Conservation (phyloP, 352 stramenopile species). For the Bremia lactucae region DNA sequence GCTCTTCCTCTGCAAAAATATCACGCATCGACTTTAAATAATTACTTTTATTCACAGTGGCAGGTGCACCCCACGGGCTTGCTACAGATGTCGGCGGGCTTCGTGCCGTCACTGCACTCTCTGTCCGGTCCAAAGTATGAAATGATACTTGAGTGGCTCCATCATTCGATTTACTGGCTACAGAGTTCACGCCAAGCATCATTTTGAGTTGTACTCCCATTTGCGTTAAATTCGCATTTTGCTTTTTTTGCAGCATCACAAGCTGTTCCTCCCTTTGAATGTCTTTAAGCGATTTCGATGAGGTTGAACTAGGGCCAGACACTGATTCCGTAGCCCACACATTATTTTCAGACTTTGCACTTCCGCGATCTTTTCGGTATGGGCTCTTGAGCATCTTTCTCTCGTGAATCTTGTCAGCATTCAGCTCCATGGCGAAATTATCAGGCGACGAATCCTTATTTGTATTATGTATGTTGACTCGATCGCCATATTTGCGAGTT, state of each 20-base stretch:
- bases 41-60: slow-evolving; percentile 13
- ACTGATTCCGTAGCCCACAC: slow-evolving; percentile 27
- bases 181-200: slow-evolving; percentile 73
- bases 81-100: slow-evolving; percentile 15
- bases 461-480: slow-evolving; percentile 4
- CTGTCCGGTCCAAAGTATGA: too few species aligned
- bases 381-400: slow-evolving; percentile 16
- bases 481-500: slow-evolving; percentile 1
- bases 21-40: slow-evolving; percentile 60
- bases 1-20: slow-evolving; percentile 76
- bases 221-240: slow-evolving; percentile 42
- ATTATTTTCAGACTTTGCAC: slow-evolving; percentile 18
- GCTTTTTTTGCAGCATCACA: slow-evolving; percentile 45
- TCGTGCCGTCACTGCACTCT: slow-evolving; percentile 1
- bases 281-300: slow-evolving; percentile 55
- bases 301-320: slow-evolving; percentile 4
- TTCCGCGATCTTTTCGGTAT: slow-evolving; percentile 24
- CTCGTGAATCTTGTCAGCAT: too few species aligned
- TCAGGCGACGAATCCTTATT: slow-evolving; percentile 7
- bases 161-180: slow-evolving; percentile 7
- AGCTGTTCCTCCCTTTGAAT: slow-evolving; percentile 78
- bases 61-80: slow-evolving; percentile 43
- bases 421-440: too few species aligned
- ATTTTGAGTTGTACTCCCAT: slow-evolving; percentile 84
- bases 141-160: too few species aligned